phyloP scores from a whole-genome alignment of 768 basidiomycete species.

The Collybiopsis confluens region DNA sequence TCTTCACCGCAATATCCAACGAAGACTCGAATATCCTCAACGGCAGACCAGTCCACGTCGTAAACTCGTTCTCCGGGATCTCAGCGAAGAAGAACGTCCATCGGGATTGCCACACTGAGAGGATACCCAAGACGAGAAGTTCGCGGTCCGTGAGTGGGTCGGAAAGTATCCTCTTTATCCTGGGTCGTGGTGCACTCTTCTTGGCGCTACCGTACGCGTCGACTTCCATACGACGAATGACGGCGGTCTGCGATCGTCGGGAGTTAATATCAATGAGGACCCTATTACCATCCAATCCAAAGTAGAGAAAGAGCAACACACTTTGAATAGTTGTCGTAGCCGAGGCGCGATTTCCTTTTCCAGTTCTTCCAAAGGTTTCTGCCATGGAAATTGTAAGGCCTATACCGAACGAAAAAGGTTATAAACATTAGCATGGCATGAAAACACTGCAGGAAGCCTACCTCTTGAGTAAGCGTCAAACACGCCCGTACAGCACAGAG shows the following conservation, averaged over 20 bases:
- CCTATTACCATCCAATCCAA: too few relatives aligned
- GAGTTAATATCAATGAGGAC: too few relatives aligned
- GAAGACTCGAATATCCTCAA: conserved; percentile 58
- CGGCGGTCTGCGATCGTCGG: conserved; percentile 36
- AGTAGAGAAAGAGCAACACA: conserved; percentile 20
- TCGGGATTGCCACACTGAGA: conserved; percentile 63
- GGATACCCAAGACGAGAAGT: conserved; percentile 62
- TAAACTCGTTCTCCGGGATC: conserved; percentile 34
- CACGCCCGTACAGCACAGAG: conserved; percentile 72
- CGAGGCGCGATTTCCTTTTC: conserved; percentile 41
- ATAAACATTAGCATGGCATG: too few relatives aligned
- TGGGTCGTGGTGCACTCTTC: conserved; percentile 53
- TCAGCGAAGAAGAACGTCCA: conserved; percentile 51
- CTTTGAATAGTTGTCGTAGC: conserved; percentile 54
- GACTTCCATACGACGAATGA: conserved; percentile 54
- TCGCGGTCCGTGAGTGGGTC: conserved; percentile 68
- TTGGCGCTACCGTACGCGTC: conserved; percentile 54
- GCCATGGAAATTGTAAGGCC: conserved; percentile 53
- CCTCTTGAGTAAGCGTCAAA: conserved; percentile 65
- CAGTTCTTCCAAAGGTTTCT: conserved; percentile 48
- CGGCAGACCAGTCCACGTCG: conserved; percentile 42
- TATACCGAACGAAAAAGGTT: conserved; percentile 16
- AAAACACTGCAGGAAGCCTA: conserved; percentile 28
- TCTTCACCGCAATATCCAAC: conserved; percentile 63
- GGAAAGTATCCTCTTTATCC: conserved; percentile 46